These are phyloP conservation scores for Chrysoporthe cubensis DNA, from an alignment of 2,329 filamentous ascomycete species.

Conservation along the genomic window DNA sequence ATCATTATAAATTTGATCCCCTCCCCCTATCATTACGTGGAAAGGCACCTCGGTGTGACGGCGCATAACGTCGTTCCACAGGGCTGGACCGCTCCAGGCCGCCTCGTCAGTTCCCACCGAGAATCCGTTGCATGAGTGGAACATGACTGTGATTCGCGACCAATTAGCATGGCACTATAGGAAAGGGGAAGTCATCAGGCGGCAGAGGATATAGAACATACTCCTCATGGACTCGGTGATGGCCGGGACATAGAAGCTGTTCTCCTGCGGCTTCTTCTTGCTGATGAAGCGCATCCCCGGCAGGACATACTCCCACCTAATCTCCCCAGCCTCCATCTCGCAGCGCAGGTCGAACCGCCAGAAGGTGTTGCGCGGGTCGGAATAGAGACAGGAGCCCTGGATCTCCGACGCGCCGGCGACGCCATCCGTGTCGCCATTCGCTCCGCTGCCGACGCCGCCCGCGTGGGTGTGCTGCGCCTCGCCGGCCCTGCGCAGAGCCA, in stretches of 20 bases:
- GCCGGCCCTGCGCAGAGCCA: constrained; percentile 56
- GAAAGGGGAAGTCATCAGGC: too few relatives aligned
- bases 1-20: constrained; percentile 97
- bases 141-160: constrained; percentile 42
- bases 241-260: constrained; percentile 83
- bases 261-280: constrained; percentile 60
- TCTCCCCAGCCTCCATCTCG: constrained; percentile 71
- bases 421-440: constrained; percentile 30
- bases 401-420: constrained; percentile 42
- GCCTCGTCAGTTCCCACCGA: constrained; percentile 84
- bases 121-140: constrained; percentile 98
- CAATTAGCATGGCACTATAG: constrained; percentile 2
- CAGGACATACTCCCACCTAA: constrained; percentile 79
- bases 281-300: constrained; percentile 66
- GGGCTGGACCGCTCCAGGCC: constrained; percentile 83
- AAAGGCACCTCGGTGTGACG: constrained; percentile 80
- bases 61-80: constrained; percentile 94
- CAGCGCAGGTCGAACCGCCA: constrained; percentile 88
- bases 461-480: constrained; percentile 30
- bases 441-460: constrained; percentile 35
- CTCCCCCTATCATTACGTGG: constrained; percentile 95
- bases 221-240: constrained; percentile 89
- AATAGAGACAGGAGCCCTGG: constrained; percentile 64
- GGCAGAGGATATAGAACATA: constrained; percentile 57
- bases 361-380: constrained; percentile 75